These are phyloP conservation scores for Serendipita sp. DNA, from an alignment of 768 basidiomycete species.

Conservation along the genomic window DNA sequence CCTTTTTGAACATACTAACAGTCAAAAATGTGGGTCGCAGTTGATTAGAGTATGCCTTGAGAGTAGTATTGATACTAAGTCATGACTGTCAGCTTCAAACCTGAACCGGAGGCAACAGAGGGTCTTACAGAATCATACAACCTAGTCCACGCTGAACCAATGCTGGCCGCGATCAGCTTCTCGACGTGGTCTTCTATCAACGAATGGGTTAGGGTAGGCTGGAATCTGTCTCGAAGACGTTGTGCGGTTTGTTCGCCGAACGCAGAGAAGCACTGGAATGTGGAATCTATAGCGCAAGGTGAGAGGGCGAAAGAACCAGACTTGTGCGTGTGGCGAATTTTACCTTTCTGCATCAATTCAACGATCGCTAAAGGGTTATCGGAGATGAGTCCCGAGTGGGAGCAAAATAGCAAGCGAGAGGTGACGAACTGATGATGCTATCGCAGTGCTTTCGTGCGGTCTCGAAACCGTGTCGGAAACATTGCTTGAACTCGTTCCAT, in stretches of 20 bases:
- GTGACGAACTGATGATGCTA: constrained; percentile 66
- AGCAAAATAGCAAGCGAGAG: not conserved
- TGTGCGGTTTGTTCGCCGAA: constrained; percentile 82
- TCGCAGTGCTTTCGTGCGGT: constrained; percentile 91
- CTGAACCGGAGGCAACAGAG: not conserved
- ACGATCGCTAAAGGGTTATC: constrained; percentile 41
- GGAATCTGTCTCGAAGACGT: constrained; percentile 83
- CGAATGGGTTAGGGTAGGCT: constrained; percentile 69
- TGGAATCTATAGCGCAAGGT: constrained; percentile 43
- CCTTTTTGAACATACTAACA: not conserved
- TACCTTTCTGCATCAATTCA: constrained; percentile 95
- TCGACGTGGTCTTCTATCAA: constrained; percentile 83
- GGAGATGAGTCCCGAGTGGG: not conserved
- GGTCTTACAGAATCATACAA: constrained; percentile 78
- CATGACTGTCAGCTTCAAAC: not conserved
- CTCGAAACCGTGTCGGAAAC: constrained; percentile 90
- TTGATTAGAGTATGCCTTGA: constrained; percentile 22
- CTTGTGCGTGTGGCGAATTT: constrained; percentile 7
- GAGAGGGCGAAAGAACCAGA: constrained; percentile 3
- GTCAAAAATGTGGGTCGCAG: not conserved
- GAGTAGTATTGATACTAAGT: constrained; percentile 83
- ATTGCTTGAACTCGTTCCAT: constrained; percentile 65
- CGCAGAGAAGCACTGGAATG: constrained; percentile 76
- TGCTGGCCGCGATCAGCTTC: constrained; percentile 69
- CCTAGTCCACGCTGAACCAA: constrained; percentile 88